Percentiles rank a stretch among this genome's conserved stretches.
phyloP scores from a whole-genome alignment of 176 grass and related monocot species.

The Zizania latifolia region DNA sequence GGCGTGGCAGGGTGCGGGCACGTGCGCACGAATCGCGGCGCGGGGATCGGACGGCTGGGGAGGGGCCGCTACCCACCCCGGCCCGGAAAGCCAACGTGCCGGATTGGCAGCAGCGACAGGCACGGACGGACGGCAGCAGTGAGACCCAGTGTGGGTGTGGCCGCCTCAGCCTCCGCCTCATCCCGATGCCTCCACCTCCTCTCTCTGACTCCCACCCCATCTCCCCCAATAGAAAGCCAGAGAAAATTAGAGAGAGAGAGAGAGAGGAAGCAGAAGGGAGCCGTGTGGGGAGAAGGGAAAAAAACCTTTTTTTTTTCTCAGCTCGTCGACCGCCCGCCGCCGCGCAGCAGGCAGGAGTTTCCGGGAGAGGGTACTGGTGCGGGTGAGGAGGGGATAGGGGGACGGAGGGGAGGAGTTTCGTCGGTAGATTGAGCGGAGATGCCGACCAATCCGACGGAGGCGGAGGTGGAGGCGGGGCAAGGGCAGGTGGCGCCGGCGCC shows the following conservation, averaged over 20 bases:
- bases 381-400: background rate
- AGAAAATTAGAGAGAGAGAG: conserved; percentile 4
- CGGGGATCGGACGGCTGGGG: conserved; percentile 15
- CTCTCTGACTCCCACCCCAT: conserved; percentile 14
- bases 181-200: conserved; percentile 23
- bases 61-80: conserved; percentile 8
- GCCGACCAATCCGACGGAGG: conserved; percentile 19
- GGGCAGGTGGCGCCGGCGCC: background rate
- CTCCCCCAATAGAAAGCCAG: conserved; percentile 22
- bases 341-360: background rate
- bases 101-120: background rate
- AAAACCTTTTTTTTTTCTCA: background rate
- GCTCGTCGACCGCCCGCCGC: conserved; percentile 26
- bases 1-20: conserved; percentile 19
- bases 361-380: background rate
- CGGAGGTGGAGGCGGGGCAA: background rate
- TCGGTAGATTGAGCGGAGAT: conserved; percentile 37
- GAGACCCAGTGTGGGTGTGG: too few relatives aligned
- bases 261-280: background rate
- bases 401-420: background rate
- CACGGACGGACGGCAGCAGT: background rate
- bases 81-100: conserved; percentile 24
- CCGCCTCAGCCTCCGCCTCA: background rate
- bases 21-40: conserved; percentile 37
- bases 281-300: background rate